These are phyloP conservation scores for Bipolaris victoriae DNA, from an alignment of 2,329 filamentous ascomycete genomes.

Conservation along the genomic window DNA sequence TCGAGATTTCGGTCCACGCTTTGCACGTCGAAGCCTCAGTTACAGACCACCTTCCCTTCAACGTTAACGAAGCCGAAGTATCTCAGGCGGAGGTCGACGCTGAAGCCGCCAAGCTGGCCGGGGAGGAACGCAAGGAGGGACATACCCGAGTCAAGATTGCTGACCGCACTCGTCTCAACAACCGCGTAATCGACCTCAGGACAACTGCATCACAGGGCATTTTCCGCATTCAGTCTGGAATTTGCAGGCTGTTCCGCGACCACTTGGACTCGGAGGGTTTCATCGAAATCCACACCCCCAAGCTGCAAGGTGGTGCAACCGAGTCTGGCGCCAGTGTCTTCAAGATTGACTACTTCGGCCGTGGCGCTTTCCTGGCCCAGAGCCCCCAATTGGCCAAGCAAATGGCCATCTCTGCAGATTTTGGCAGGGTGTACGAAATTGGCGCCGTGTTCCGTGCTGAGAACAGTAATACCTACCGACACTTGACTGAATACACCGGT, in stretches of 20 bases:
- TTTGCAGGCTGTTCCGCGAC: constrained; percentile 79
- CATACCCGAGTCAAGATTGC: constrained; percentile 66
- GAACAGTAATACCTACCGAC: constrained; percentile 93
- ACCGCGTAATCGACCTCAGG: constrained; percentile 82
- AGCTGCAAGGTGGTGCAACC: constrained; percentile 86
- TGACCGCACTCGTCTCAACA: constrained; percentile 75
- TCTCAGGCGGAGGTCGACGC: constrained; percentile 62
- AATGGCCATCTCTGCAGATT: constrained; percentile 88
- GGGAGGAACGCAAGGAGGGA: constrained; percentile 62
- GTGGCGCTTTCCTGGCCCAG: constrained; percentile 86
- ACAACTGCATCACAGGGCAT: constrained; percentile 87
- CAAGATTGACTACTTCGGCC: constrained; percentile 88
- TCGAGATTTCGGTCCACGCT: constrained; percentile 75
- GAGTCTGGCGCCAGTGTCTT: constrained; percentile 93
- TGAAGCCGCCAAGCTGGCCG: constrained; percentile 45
- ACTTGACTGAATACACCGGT: constrained; percentile 93
- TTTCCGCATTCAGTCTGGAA: constrained; percentile 82
- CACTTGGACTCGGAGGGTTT: constrained; percentile 78
- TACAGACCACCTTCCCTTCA: constrained; percentile 69
- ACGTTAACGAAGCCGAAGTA: constrained; percentile 72
- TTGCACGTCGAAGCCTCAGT: constrained; percentile 68
- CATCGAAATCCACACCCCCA: constrained; percentile 92
- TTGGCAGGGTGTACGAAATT: constrained; percentile 87
- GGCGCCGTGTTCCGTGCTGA: constrained; percentile 91
- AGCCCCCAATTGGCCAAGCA: constrained; percentile 93